These are phyloP conservation scores for Panaeolus cyanescens DNA, from an alignment of 768 basidiomycete species.

Conservation along the genomic window DNA sequence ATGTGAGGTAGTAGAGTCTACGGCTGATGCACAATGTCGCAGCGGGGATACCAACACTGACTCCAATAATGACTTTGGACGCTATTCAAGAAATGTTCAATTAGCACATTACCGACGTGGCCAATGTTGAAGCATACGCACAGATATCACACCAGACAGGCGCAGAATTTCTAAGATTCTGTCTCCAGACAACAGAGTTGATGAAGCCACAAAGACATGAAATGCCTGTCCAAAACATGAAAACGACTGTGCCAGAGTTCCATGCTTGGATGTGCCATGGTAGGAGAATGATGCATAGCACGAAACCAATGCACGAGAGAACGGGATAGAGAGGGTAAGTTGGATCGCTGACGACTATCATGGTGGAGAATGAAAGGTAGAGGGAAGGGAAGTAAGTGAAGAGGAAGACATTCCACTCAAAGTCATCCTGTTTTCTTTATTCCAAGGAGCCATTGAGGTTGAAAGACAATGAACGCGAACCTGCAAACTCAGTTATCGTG, in stretches of 20 bases:
- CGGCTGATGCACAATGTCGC: slow-evolving; percentile 54
- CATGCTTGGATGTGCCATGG: slow-evolving; percentile 54
- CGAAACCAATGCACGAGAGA: slow-evolving; percentile 45
- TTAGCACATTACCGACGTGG: slow-evolving; percentile 12
- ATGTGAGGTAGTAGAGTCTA: slow-evolving; percentile 48
- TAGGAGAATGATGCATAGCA: slow-evolving; percentile 47
- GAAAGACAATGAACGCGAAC: no score
- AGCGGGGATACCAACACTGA: slow-evolving; percentile 45
- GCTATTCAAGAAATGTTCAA: slow-evolving; percentile 33
- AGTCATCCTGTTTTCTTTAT: no score
- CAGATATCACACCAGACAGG: slow-evolving; percentile 70
- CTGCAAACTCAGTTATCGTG: no score
- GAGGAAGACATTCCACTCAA: no score
- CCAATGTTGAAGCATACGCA: slow-evolving; percentile 27
- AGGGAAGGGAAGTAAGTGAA: not conserved
- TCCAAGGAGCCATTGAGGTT: no score
- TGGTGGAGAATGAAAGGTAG: not conserved
- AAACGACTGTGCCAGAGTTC: slow-evolving; percentile 48
- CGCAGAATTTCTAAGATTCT: slow-evolving; percentile 32
- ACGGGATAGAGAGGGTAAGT: slow-evolving; percentile 38
- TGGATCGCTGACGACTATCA: slow-evolving; percentile 14
- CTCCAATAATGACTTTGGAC: slow-evolving; percentile 45
- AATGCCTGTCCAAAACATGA: slow-evolving; percentile 46
- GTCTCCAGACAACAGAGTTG: slow-evolving; percentile 55
- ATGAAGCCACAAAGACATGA: slow-evolving; percentile 43